Evolutionary conservation across 1,284 basidiomycete species (phyloP).

Genomic region (Takashimella koratensis): DNA sequence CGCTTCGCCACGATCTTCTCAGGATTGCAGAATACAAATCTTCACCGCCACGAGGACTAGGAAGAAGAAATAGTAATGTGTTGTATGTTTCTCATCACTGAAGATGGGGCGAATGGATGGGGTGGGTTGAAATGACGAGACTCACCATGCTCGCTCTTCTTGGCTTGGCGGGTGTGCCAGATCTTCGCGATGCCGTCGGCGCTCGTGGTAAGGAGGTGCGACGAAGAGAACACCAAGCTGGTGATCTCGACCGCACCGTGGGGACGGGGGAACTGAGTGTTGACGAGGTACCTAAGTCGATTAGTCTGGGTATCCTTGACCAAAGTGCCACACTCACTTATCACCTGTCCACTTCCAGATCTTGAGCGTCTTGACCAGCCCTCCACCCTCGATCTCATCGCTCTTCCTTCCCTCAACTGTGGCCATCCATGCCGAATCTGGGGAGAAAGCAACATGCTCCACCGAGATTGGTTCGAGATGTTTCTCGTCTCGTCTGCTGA

Average conservation of each 20-base stretch:
- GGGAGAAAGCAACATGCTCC: slow-evolving; percentile 64
- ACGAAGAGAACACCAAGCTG: slow-evolving; percentile 60
- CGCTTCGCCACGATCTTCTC: slow-evolving; percentile 15
- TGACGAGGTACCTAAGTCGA: slow-evolving; percentile 55
- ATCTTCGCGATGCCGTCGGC: slow-evolving; percentile 48
- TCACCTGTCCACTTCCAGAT: slow-evolving; percentile 66
- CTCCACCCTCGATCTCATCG: slow-evolving; percentile 55
- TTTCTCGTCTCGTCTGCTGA: slow-evolving; percentile 78
- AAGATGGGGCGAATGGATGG: slow-evolving; percentile 4
- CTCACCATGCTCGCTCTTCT: slow-evolving; percentile 45
- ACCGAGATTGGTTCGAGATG: slow-evolving; percentile 73
- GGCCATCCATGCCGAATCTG: slow-evolving; percentile 78
- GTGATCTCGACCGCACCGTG: slow-evolving; percentile 68
- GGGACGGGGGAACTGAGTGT: slow-evolving; percentile 86
- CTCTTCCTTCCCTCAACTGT: slow-evolving; percentile 76
- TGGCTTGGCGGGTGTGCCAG: slow-evolving; percentile 48
- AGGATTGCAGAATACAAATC: slow-evolving; percentile 50
- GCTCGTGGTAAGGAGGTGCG: slow-evolving; percentile 48
- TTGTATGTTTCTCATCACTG: slow-evolving; percentile 43
- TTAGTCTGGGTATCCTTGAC: no score
- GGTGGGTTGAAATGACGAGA: slow-evolving; percentile 2
- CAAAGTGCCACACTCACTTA: no score
- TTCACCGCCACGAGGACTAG: slow-evolving; percentile 36
- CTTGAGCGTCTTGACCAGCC: slow-evolving; percentile 75
- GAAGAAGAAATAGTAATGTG: slow-evolving; percentile 45